These are phyloP conservation scores for Cyclostephanos invisitatus DNA, from an alignment of 108 stramenopile species.

Conservation along the genomic window DNA sequence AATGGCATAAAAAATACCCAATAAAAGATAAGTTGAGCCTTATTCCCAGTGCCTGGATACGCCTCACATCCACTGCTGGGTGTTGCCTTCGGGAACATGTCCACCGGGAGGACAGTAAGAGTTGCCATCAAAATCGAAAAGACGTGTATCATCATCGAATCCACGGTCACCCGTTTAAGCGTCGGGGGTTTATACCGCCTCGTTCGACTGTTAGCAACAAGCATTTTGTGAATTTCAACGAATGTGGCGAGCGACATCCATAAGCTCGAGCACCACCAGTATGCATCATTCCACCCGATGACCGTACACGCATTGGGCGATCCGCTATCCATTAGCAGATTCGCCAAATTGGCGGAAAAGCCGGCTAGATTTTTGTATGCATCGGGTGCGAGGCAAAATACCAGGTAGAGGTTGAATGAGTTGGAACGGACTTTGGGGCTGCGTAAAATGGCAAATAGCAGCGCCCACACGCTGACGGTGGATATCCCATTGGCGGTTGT, in stretches of 20 bases:
- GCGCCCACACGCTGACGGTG: slow-evolving; percentile 21
- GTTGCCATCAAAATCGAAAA: slow-evolving; percentile 32
- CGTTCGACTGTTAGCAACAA: slow-evolving; percentile 9
- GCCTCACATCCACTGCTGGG: slow-evolving; percentile 25
- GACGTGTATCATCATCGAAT: slow-evolving; percentile 22
- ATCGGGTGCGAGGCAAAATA: slow-evolving; percentile 37
- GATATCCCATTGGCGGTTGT: slow-evolving; percentile 41
- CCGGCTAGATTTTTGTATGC: slow-evolving; percentile 37
- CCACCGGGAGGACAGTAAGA: slow-evolving; percentile 20
- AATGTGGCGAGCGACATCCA: slow-evolving; percentile 41
- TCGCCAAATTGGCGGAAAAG: slow-evolving; percentile 28
- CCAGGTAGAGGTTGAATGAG: slow-evolving; percentile 34
- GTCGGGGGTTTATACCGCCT: slow-evolving; percentile 24
- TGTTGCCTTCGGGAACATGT: slow-evolving; percentile 25
- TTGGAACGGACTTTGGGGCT: slow-evolving; percentile 30
- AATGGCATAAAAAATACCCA: slow-evolving; percentile 40
- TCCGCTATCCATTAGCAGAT: slow-evolving; percentile 14
- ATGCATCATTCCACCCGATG: slow-evolving; percentile 40
- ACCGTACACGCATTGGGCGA: slow-evolving; percentile 21
- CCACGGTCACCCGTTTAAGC: slow-evolving; percentile 10
- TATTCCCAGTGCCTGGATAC: slow-evolving; percentile 25
- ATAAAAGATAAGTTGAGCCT: slow-evolving; percentile 28
- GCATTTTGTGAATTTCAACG: slow-evolving; percentile 21
- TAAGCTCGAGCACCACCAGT: slow-evolving; percentile 42
- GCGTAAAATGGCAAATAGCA: slow-evolving; percentile 23